phyloP scores from a whole-genome alignment of 129 eudicot species.

The Flaveria robusta region DNA sequence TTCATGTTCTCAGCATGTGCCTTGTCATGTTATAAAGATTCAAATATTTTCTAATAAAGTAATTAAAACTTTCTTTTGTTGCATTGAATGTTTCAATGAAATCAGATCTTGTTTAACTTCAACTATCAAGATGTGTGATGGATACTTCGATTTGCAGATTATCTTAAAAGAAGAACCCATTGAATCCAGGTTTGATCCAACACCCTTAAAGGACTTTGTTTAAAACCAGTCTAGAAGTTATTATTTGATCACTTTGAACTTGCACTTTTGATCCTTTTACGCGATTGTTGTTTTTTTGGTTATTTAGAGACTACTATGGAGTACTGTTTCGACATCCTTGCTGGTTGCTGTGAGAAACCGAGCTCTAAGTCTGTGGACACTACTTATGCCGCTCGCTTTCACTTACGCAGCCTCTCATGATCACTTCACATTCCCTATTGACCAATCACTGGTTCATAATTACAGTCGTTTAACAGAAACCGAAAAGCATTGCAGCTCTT shows the following conservation, averaged over 20 bases:
- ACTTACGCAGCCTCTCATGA: slow-evolving; percentile 20
- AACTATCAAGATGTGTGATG: neutral
- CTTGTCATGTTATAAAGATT: neutral
- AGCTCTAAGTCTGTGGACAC: slow-evolving; percentile 17
- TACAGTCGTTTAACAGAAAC: slow-evolving; percentile 37
- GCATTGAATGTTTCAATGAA: neutral
- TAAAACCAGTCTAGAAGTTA: too few species aligned
- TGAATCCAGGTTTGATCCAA: neutral
- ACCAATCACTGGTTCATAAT: slow-evolving; percentile 22
- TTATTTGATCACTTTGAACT: neutral
- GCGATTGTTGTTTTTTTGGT: neutral
- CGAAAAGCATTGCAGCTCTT: slow-evolving; percentile 33
- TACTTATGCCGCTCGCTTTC: slow-evolving; percentile 21
- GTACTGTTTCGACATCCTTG: neutral
- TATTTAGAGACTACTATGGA: neutral
- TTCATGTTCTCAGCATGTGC: slow-evolving; percentile 20
- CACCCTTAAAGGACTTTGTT: too few species aligned
- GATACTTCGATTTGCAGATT: neutral
- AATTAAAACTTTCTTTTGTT: too few species aligned
- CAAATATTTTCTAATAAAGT: slow-evolving; percentile 11
- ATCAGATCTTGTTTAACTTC: neutral
- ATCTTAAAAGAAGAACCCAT: neutral
- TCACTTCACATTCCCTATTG: slow-evolving; percentile 37
- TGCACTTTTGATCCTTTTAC: neutral
- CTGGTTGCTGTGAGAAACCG: slow-evolving; percentile 18